A percentile compares a stretch with the other conserved stretches of the same genome.
Conservation (phyloP, 805 yeast species). For the Geotrichum ghanense region DNA sequence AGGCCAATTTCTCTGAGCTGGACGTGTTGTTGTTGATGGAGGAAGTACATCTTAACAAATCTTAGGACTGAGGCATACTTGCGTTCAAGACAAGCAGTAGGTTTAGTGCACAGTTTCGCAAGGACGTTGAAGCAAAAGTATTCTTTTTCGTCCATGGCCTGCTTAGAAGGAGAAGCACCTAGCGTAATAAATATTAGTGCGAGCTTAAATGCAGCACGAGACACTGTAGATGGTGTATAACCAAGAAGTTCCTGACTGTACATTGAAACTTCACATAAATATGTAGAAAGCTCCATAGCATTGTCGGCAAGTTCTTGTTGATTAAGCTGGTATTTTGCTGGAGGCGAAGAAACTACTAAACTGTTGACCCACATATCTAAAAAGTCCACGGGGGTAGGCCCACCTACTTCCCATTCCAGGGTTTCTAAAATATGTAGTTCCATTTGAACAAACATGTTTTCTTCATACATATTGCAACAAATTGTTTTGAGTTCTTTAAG, state of each 20-base stretch:
- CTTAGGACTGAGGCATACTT: slow-evolving; percentile 10
- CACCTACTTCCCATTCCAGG: slow-evolving; percentile 60
- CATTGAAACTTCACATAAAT: slow-evolving; percentile 27
- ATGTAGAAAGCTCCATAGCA: slow-evolving; percentile 20
- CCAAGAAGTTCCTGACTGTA: slow-evolving; percentile 23
- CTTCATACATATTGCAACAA: slow-evolving; percentile 57
- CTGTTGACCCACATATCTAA: slow-evolving; percentile 19
- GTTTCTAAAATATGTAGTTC: slow-evolving; percentile 63
- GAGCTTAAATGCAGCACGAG: slow-evolving; percentile 26
- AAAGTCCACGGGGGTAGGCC: slow-evolving; percentile 45
- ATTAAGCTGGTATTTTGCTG: slow-evolving; percentile 11
- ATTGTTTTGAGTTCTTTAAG: slow-evolving; percentile 57
- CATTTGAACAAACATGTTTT: slow-evolving; percentile 58
- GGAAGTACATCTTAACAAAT: not conserved
- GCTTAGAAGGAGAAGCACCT: not conserved
- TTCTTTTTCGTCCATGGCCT: not conserved
- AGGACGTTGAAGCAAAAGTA: slow-evolving; percentile 12
- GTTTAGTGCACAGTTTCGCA: slow-evolving; percentile 8
- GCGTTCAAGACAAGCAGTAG: slow-evolving; percentile 10
- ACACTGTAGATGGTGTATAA: slow-evolving; percentile 22
- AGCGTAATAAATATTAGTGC: slow-evolving; percentile 16
- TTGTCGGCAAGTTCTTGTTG: slow-evolving; percentile 5
- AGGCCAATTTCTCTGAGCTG: not conserved
- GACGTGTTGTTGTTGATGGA: not conserved
- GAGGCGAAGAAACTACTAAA: slow-evolving; percentile 11